These are phyloP conservation scores for Flaveria robusta DNA, from an alignment of 129 eudicot genomes.

Conservation along the genomic window DNA sequence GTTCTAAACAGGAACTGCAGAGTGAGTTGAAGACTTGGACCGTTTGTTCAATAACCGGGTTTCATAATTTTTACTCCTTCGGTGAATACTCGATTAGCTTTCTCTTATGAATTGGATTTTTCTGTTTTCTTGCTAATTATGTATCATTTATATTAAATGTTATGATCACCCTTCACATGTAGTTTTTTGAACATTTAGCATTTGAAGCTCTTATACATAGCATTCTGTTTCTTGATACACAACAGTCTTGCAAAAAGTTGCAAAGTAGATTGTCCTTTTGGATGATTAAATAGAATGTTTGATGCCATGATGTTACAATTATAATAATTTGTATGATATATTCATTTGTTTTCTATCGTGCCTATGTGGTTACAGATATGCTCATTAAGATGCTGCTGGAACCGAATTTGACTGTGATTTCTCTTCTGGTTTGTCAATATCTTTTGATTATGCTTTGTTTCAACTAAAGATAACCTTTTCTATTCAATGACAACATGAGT, in stretches of 20 bases:
- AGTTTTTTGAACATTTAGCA: background rate
- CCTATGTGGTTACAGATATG: constrained; percentile 50
- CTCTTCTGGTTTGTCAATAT: constrained; percentile 58
- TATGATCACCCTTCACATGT: background rate
- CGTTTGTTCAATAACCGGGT: constrained; percentile 66
- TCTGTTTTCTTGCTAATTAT: background rate
- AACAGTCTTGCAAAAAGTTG: background rate
- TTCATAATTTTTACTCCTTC: constrained; percentile 43
- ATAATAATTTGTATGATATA: background rate
- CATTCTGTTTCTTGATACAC: background rate
- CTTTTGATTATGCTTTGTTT: background rate
- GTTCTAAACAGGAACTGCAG: constrained; percentile 44
- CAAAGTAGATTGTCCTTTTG: background rate
- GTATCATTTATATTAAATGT: background rate
- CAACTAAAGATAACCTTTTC: background rate
- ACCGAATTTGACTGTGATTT: constrained; percentile 48
- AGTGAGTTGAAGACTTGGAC: constrained; percentile 63
- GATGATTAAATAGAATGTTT: too few relatives aligned
- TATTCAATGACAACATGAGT: background rate
- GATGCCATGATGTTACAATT: background rate
- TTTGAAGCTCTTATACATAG: background rate
- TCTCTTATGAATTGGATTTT: background rate
- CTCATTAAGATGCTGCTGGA: constrained; percentile 64
- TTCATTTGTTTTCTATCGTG: constrained; percentile 8
- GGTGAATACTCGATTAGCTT: constrained; percentile 39